Conservation (phyloP, 257 asterid genomes). For the Scutellaria galericulata region DNA sequence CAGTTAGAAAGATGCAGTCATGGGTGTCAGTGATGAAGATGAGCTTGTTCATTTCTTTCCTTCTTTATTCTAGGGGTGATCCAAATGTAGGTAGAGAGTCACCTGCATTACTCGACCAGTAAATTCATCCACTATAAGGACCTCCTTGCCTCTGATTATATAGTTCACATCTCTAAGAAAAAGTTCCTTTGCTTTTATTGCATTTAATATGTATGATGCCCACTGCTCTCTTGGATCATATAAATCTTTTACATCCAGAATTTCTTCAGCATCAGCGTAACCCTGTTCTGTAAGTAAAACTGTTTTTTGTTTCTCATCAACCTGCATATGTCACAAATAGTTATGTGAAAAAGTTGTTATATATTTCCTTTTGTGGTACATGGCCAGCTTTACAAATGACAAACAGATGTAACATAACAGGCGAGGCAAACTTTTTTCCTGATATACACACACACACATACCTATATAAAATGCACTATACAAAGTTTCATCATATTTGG, state of each 20-base stretch:
- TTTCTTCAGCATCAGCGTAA: constrained; percentile 97
- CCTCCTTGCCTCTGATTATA: constrained; percentile 92
- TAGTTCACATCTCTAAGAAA: constrained; percentile 94
- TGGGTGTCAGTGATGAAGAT: constrained; percentile 4
- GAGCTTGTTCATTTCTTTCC: constrained; percentile 28
- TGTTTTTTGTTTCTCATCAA: constrained; percentile 90
- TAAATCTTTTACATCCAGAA: constrained; percentile 87
- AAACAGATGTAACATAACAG: constrained; percentile 8
- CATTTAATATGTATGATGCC: constrained; percentile 95
- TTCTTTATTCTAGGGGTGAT: constrained; percentile 18
- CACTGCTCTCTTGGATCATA: constrained; percentile 99
- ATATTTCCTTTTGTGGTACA: constrained; percentile 14
- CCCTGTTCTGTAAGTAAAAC: constrained; percentile 94
- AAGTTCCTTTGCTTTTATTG: constrained; percentile 94
- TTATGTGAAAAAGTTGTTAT: constrained; percentile 24
- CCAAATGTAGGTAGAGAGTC: constrained; percentile 36
- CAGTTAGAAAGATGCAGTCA: constrained; percentile 16
- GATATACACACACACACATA: neutral
- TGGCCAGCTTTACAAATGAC: constrained; percentile 21
- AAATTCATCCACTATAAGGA: constrained; percentile 94
- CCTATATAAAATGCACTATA: constrained; percentile 20
- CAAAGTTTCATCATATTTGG: constrained; percentile 19
- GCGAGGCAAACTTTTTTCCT: neutral
- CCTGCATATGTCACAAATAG: constrained; percentile 61
- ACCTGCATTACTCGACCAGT: constrained; percentile 99